These are phyloP conservation scores for Aquilaria malaccensis DNA, from an alignment of 345 rosid genomes.

Conservation along the genomic window DNA sequence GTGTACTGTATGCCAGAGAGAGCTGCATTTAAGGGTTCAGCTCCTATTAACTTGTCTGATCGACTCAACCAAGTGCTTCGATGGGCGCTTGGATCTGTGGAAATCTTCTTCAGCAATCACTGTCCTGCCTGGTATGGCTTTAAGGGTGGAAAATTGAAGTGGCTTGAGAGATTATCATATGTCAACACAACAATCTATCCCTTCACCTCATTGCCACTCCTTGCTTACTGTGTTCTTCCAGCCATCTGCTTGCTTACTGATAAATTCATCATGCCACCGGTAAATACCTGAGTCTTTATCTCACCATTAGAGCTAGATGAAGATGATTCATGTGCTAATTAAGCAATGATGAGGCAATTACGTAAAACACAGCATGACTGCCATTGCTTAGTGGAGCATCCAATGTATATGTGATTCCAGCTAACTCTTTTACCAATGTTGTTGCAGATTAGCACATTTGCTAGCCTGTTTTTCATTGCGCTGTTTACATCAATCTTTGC, in stretches of 20 bases:
- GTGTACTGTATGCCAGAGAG: slow-evolving; percentile 83
- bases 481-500: slow-evolving; percentile 68
- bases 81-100: slow-evolving; percentile 91
- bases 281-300: slow-evolving; percentile 11
- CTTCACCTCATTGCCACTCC: slow-evolving; percentile 81
- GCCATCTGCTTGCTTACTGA: slow-evolving; percentile 85
- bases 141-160: slow-evolving; percentile 68
- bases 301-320: neutral
- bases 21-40: slow-evolving; percentile 85
- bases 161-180: slow-evolving; percentile 86
- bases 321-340: too few relatives aligned
- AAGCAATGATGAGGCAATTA: neutral
- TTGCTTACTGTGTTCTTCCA: slow-evolving; percentile 76
- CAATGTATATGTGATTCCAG: too few relatives aligned
- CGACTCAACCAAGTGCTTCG: slow-evolving; percentile 95
- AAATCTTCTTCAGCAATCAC: slow-evolving; percentile 88
- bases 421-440: neutral
- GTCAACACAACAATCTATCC: slow-evolving; percentile 90
- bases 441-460: slow-evolving; percentile 79
- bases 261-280: slow-evolving; percentile 95
- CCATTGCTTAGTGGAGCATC: too few relatives aligned
- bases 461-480: slow-evolving; percentile 84
- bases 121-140: slow-evolving; percentile 93
- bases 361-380: neutral
- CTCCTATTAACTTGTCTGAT: slow-evolving; percentile 95